phyloP scores from a whole-genome alignment of 495 filamentous ascomycete genomes.

The Podospora fimiseda region DNA sequence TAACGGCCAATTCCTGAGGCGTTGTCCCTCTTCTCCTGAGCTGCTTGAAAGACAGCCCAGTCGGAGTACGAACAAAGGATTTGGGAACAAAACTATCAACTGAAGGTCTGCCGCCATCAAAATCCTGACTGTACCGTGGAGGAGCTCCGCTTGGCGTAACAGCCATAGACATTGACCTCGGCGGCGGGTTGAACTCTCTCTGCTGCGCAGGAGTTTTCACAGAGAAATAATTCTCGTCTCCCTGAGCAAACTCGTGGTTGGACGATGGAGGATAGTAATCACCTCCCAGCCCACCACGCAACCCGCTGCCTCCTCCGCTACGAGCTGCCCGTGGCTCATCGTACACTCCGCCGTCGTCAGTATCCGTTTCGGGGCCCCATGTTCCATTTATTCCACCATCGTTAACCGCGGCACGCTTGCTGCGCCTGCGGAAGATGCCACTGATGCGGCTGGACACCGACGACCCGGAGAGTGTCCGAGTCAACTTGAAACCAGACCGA shows the following conservation, averaged over 20 bases:
- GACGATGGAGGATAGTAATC: slow-evolving; percentile 10
- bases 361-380: slow-evolving; percentile 37
- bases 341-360: slow-evolving; percentile 26
- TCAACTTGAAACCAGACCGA: slow-evolving; percentile 45
- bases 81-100: slow-evolving; percentile 15
- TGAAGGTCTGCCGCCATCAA: neutral
- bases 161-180: too few relatives aligned
- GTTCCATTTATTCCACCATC: slow-evolving; percentile 47
- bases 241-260: slow-evolving; percentile 30
- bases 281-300: slow-evolving; percentile 31
- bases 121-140: too few relatives aligned
- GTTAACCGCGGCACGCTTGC: slow-evolving; percentile 41
- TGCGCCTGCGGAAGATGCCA: slow-evolving; percentile 47
- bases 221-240: slow-evolving; percentile 41
- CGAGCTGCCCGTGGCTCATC: slow-evolving; percentile 5
- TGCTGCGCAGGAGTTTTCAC: slow-evolving; percentile 27
- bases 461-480: slow-evolving; percentile 34
- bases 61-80: slow-evolving; percentile 68
- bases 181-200: neutral
- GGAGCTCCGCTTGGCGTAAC: slow-evolving; percentile 1
- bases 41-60: slow-evolving; percentile 58
- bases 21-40: slow-evolving; percentile 24
- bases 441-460: slow-evolving; percentile 26
- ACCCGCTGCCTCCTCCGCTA: slow-evolving; percentile 15
- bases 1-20: slow-evolving; percentile 36